Percentiles rank a stretch among this genome's conserved stretches.
Conservation (phyloP, 1,284 basidiomycete genomes). For the Ustilago lituana region DNA sequence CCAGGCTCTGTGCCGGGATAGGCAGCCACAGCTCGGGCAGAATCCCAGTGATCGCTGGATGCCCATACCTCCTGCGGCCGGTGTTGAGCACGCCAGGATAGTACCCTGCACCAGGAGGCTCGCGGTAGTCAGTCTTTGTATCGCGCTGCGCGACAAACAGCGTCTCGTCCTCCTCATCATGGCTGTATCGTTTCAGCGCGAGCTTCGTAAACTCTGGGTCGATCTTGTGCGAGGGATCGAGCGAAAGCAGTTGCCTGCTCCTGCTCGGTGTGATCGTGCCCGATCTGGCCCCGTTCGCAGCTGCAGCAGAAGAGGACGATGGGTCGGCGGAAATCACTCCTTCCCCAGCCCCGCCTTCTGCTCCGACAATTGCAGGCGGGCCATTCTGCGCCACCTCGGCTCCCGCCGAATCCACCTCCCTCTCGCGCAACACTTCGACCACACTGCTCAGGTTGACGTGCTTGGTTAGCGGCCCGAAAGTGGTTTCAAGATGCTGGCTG, state of each 20-base stretch:
- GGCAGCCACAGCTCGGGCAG: conserved; percentile 64
- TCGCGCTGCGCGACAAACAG: conserved; percentile 78
- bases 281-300: not conserved
- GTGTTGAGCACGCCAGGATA: conserved; percentile 59
- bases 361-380: conserved; percentile 13
- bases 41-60: conserved; percentile 61
- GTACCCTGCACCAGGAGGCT: conserved; percentile 57
- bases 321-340: conserved; percentile 9
- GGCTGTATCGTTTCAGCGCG: conserved; percentile 73
- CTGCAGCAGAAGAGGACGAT: not conserved
- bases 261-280: conserved; percentile 20
- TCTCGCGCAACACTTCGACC: conserved; percentile 45
- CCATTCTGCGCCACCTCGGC: conserved; percentile 42
- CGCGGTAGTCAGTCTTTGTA: conserved; percentile 58
- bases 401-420: conserved; percentile 10
- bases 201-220: conserved; percentile 46
- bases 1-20: conserved; percentile 19
- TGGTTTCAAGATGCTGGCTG: conserved; percentile 79
- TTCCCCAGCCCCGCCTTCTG: conserved; percentile 3
- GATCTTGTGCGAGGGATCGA: conserved; percentile 31
- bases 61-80: conserved; percentile 54
- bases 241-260: conserved; percentile 27
- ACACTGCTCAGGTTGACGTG: conserved; percentile 70
- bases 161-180: conserved; percentile 88
- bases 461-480: conserved; percentile 80